These are phyloP conservation scores for Ophiostoma angusticollis DNA, from an alignment of 2,329 filamentous ascomycete genomes.

Conservation along the genomic window DNA sequence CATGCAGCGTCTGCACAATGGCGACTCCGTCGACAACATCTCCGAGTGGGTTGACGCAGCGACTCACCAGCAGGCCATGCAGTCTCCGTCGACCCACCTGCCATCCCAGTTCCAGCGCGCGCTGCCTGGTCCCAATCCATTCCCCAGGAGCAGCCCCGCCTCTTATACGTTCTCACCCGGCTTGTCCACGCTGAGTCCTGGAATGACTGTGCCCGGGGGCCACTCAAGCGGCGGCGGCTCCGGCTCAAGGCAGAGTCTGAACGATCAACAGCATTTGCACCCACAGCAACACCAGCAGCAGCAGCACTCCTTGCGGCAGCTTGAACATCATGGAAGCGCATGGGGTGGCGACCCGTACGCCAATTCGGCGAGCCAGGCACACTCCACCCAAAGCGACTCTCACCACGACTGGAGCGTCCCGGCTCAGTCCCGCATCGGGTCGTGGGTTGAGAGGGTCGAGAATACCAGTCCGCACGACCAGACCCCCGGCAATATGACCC, in stretches of 20 bases:
- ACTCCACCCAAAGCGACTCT: conserved; percentile 33
- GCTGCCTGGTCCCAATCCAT: conserved; percentile 18
- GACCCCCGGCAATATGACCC: conserved; percentile 10
- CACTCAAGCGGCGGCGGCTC: conserved; percentile 21
- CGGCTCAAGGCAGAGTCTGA: conserved; percentile 23
- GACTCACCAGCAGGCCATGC: conserved; percentile 15
- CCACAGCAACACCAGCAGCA: neutral
- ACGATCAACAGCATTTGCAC: conserved; percentile 11
- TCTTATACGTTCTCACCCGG: conserved; percentile 22
- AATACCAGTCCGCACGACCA: conserved; percentile 20
- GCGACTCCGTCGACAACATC: conserved; percentile 42
- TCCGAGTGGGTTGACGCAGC: conserved; percentile 37
- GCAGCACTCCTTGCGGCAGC: neutral
- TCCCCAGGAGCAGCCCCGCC: conserved; percentile 17
- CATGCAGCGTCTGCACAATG: conserved; percentile 37
- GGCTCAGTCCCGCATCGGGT: conserved; percentile 33
- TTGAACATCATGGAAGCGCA: conserved; percentile 31
- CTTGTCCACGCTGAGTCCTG: conserved; percentile 20
- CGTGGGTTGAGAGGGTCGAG: conserved; percentile 41
- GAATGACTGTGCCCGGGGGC: conserved; percentile 16
- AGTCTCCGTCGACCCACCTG: conserved; percentile 9
- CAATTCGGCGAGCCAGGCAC: conserved; percentile 34
- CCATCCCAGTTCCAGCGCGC: conserved; percentile 19
- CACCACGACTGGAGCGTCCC: conserved; percentile 34
- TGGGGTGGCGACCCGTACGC: conserved; percentile 29